Percentiles rank a stretch among this genome's conserved stretches.
Conservation (phyloP, 306 rosid species). For the Acacia acuminata region DNA sequence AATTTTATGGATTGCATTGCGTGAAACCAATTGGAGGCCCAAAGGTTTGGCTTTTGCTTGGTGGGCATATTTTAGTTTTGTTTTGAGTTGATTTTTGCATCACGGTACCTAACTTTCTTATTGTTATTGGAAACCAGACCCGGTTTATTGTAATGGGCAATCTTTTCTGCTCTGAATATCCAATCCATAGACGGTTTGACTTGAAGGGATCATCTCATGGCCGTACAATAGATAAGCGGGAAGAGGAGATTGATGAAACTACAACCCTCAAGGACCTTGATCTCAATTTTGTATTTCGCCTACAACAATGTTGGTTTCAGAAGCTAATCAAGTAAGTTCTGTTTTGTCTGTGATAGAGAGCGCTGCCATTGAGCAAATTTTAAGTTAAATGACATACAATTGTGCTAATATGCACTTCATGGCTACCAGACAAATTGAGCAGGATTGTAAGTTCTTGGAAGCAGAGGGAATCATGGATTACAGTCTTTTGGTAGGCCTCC, state of each 20-base stretch:
- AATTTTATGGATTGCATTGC: conserved; percentile 93
- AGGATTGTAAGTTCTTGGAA: conserved; percentile 92
- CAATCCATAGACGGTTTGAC: conserved; percentile 91
- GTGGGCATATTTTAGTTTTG: conserved; percentile 7
- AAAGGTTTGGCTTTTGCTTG: conserved; percentile 55
- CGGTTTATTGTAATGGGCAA: conserved; percentile 99
- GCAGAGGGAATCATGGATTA: conserved; percentile 96
- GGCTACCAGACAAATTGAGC: conserved; percentile 75
- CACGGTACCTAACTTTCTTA: conserved; percentile 8
- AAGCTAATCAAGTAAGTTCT: conserved; percentile 72
- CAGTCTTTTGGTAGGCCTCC: conserved; percentile 93
- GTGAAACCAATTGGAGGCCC: conserved; percentile 94
- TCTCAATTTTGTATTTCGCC: conserved; percentile 87
- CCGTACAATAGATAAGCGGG: conserved; percentile 75
- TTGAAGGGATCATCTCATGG: conserved; percentile 97
- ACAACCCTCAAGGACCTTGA: conserved; percentile 96
- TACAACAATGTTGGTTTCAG: conserved; percentile 64
- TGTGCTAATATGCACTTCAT: conserved; percentile 31
- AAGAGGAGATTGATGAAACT: conserved; percentile 92
- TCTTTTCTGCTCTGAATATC: conserved; percentile 94
- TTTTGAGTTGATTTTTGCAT: conserved; percentile 4
- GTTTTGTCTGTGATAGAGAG: not conserved
- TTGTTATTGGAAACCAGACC: conserved; percentile 55
- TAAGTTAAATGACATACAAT: not conserved
- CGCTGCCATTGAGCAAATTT: conserved; percentile 2